Base-by-base conservation (phyloP, 129 eudicot genomes). In the Kitagawia praeruptora region DNA sequence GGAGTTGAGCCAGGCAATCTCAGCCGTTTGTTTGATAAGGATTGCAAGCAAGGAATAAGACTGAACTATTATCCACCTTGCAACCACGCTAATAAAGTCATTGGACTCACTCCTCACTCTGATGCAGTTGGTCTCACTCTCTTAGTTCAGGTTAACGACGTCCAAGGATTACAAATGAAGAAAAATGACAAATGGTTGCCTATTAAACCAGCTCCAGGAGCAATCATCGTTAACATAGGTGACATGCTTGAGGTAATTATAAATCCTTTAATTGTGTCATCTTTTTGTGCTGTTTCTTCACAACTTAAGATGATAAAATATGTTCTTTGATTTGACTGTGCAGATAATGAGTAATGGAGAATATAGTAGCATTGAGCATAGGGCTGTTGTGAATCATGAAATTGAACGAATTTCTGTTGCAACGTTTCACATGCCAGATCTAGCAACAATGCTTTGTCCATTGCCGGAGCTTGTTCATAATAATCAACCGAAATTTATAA, bases 291-390 rank as follows among this genome's bases (percentile, higher is more conserved):
- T 19, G 44, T 15, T 69, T 69, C 8, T 69, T 58, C 0, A 2
- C 8, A 58, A 58, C 13, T 8, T 8, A 8, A 9, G 2, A 9
- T n/a, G 8, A 56, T 8, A 2, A 23, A 3, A 5, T 8, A 3
- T 23, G 10, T 34, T 69, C n/a, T 69, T 69, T 38, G n/a, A 34
- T 66, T 67, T 67, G 73, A 72, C 3, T 54, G 1, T 18, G 49
- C 84, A 81, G 84, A 81, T 81, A 38, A 75, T 76, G 70, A 76
- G 75, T 8, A 81, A 81, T 49, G 80, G 80, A 19, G 76, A 66
- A 76, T 81, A 81, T 25, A 75, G 72, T 25, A 81, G 84, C 84
- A 81, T 81, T 47, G 84, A 81, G 77, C 80, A 76, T 23, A 76
- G 84, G 41, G 80, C 84, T 27, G 70, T 81, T 34, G 80, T 76